phyloP scores from a whole-genome alignment of 306 rosid genomes.

The Inga leiocalycina region DNA sequence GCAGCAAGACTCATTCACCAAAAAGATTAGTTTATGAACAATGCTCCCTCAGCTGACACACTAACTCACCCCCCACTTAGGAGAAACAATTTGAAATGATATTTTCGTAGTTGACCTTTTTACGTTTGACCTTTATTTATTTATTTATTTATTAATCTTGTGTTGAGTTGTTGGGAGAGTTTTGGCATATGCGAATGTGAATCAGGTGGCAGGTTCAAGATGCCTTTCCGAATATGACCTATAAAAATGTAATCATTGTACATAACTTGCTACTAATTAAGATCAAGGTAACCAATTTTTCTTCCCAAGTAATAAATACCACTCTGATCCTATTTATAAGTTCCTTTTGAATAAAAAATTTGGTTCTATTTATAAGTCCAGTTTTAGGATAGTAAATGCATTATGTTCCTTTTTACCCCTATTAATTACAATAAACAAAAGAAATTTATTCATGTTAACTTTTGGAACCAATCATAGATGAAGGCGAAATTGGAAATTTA shows the following conservation, averaged over 20 bases:
- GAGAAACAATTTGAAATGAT: slow-evolving; percentile 38
- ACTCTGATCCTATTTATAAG: no score
- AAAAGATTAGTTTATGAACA: slow-evolving; percentile 16
- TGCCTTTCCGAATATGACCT: slow-evolving; percentile 25
- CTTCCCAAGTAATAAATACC: background rate
- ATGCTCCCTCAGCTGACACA: slow-evolving; percentile 51
- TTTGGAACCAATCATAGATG: no score
- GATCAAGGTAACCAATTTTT: slow-evolving; percentile 15
- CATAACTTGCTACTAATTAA: background rate
- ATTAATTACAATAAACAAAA: no score
- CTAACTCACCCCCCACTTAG: slow-evolving; percentile 40
- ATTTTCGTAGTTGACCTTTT: slow-evolving; percentile 43
- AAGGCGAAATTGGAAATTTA: no score
- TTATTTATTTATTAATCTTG: slow-evolving; percentile 30
- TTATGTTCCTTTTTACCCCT: no score
- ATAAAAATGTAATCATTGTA: slow-evolving; percentile 33
- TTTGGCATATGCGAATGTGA: slow-evolving; percentile 31
- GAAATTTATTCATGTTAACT: no score
- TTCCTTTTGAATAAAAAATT: no score
- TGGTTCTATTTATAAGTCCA: no score
- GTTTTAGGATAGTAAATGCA: no score
- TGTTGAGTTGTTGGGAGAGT: slow-evolving; percentile 22
- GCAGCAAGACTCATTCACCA: slow-evolving; percentile 33
- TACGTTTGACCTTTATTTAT: background rate
- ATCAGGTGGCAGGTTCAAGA: slow-evolving; percentile 40